Evolutionary conservation across 2,329 filamentous ascomycete species (phyloP).

Genomic region (Diaporthe sp.): DNA sequence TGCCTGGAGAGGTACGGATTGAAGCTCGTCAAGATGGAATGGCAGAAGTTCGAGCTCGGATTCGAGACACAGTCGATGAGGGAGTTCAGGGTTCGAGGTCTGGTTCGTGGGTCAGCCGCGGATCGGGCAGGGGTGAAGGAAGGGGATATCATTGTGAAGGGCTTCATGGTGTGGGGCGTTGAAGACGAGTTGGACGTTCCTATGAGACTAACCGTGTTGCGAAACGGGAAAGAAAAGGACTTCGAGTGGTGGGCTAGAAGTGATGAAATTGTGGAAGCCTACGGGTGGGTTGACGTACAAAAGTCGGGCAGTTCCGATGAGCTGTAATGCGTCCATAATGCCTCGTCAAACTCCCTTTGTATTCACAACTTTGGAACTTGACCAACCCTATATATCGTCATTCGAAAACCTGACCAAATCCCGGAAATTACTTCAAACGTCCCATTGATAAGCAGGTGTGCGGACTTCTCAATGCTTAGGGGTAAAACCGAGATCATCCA

Average conservation of each 20-base stretch:
- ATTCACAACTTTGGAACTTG: neutral
- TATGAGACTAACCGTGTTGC: slow-evolving; percentile 29
- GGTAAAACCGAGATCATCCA: neutral
- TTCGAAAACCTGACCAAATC: too few species aligned
- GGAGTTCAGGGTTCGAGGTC: slow-evolving; percentile 18
- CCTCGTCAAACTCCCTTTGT: too few species aligned
- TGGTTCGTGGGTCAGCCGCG: slow-evolving; percentile 34
- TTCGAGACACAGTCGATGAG: slow-evolving; percentile 28
- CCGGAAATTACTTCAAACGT: neutral
- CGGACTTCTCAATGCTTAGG: neutral
- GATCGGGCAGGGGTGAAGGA: slow-evolving; percentile 36
- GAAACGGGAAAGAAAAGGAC: neutral
- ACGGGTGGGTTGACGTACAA: slow-evolving; percentile 21
- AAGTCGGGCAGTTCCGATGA: neutral
- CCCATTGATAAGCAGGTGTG: too few species aligned
- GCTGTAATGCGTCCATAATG: neutral
- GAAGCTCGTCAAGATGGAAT: slow-evolving; percentile 24
- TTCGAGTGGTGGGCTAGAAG: slow-evolving; percentile 33
- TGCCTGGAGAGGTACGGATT: slow-evolving; percentile 31
- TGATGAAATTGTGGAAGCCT: slow-evolving; percentile 24
- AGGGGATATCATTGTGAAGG: slow-evolving; percentile 34
- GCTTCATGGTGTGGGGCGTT: slow-evolving; percentile 31
- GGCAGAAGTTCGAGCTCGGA: slow-evolving; percentile 33
- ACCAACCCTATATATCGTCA: neutral
- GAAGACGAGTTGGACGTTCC: slow-evolving; percentile 29